Percentiles rank a stretch among this genome's conserved stretches.
Evolutionary conservation across 2,329 filamentous ascomycete genomes (phyloP).

Genomic region (Rutstroemia sp.): DNA sequence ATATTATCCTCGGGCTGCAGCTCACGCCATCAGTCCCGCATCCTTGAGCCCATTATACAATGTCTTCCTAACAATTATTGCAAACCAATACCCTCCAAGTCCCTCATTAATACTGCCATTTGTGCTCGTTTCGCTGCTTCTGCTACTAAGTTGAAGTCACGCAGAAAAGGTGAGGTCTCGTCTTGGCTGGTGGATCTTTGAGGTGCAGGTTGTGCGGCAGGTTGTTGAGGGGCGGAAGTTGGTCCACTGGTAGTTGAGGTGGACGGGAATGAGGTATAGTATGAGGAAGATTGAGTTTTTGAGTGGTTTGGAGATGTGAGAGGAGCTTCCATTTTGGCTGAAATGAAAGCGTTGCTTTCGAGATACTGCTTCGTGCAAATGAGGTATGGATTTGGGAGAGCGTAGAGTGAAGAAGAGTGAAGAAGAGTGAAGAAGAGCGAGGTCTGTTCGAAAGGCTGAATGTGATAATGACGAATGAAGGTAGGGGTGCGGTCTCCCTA

Average conservation of each 20-base stretch:
- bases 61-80: conserved; percentile 4
- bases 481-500: too few relatives aligned
- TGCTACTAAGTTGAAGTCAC: conserved; percentile 77
- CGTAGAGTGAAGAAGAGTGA: not conserved
- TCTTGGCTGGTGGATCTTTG: conserved; percentile 31
- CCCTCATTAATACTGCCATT: conserved; percentile 80
- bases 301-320: conserved; percentile 25
- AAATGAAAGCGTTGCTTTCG: not conserved
- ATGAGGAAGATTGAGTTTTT: conserved; percentile 31
- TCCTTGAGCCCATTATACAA: not conserved
- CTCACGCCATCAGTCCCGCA: too few relatives aligned
- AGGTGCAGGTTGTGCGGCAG: conserved; percentile 10
- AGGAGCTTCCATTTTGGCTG: conserved; percentile 6
- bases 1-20: too few relatives aligned
- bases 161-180: conserved; percentile 57
- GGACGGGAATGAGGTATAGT: conserved; percentile 13
- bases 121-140: conserved; percentile 92
- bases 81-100: conserved; percentile 54
- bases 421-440: not conserved
- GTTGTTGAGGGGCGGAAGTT: conserved; percentile 14
- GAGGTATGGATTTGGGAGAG: not conserved
- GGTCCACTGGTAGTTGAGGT: conserved; percentile 6
- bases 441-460: too few relatives aligned
- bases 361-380: not conserved
- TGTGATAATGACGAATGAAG: too few relatives aligned